Evolutionary conservation across 805 yeast genomes (phyloP).

Genomic region (Sugiyamaella mastotermitis): DNA sequence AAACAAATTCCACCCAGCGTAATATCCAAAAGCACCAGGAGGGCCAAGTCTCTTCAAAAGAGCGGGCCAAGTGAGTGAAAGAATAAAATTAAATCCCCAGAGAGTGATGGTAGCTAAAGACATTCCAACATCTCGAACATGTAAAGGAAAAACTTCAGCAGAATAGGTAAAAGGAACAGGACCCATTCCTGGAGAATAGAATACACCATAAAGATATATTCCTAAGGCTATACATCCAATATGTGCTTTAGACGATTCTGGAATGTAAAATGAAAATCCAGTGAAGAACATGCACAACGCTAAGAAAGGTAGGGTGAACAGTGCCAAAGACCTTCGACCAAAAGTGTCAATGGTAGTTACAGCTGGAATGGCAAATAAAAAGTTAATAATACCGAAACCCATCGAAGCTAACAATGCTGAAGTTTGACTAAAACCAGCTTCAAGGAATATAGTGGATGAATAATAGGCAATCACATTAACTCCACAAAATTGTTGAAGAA

Average conservation of each 20-base stretch:
- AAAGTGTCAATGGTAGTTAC: slow-evolving; percentile 69
- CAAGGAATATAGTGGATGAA: slow-evolving; percentile 67
- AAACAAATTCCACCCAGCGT: slow-evolving; percentile 81
- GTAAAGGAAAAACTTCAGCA: slow-evolving; percentile 77
- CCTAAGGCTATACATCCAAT: slow-evolving; percentile 67
- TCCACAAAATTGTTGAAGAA: slow-evolving; percentile 86
- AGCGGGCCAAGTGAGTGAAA: slow-evolving; percentile 77
- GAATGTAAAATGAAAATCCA: slow-evolving; percentile 65
- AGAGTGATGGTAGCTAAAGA: slow-evolving; percentile 61
- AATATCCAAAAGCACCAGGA: slow-evolving; percentile 85
- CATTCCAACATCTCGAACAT: slow-evolving; percentile 76
- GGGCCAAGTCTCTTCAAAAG: slow-evolving; percentile 59
- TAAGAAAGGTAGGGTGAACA: slow-evolving; percentile 56
- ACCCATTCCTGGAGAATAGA: slow-evolving; percentile 81
- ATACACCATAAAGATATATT: slow-evolving; percentile 63
- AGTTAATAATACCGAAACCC: slow-evolving; percentile 82
- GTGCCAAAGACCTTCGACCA: slow-evolving; percentile 61
- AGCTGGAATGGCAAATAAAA: slow-evolving; percentile 78
- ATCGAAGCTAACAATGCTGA: slow-evolving; percentile 71
- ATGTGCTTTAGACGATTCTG: slow-evolving; percentile 39
- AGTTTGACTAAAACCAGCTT: slow-evolving; percentile 57
- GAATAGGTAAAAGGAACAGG: slow-evolving; percentile 87
- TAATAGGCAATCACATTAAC: slow-evolving; percentile 84
- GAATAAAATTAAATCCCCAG: slow-evolving; percentile 50
- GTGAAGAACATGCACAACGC: slow-evolving; percentile 45